A percentile compares a stretch with the other conserved stretches of the same genome.
Conservation (phyloP, 148 eudicot genomes). For the Arctostaphylos glauca region DNA sequence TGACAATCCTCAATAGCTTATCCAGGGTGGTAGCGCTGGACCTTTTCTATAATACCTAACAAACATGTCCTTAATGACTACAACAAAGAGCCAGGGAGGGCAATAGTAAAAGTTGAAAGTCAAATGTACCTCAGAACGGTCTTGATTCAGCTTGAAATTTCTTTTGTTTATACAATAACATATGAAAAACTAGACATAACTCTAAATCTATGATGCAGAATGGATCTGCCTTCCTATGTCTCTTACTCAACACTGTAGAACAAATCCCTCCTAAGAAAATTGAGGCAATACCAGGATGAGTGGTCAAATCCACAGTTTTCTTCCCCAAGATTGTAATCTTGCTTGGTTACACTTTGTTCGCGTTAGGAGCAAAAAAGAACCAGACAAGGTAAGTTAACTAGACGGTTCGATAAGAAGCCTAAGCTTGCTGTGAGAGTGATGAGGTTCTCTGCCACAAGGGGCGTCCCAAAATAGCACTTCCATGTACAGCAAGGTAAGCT, state of each 20-base stretch:
- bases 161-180: neutral
- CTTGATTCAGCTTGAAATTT: neutral
- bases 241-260: neutral
- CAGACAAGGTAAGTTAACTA: neutral
- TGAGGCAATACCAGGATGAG: neutral
- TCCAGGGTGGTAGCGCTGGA: too few relatives aligned
- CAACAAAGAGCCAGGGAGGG: neutral
- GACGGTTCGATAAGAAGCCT: neutral
- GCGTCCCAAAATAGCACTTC: slow-evolving; percentile 79
- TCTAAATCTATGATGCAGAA: neutral
- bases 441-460: slow-evolving; percentile 86
- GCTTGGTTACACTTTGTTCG: neutral
- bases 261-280: neutral
- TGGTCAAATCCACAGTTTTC: neutral
- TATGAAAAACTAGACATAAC: neutral
- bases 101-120: neutral
- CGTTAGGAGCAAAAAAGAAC: neutral
- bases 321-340: neutral
- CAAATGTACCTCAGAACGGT: neutral
- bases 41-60: too few relatives aligned
- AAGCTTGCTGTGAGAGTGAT: slow-evolving; percentile 50
- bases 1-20: too few relatives aligned
- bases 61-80: neutral
- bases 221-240: neutral
- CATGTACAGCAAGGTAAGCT: slow-evolving; percentile 78